These are phyloP conservation scores for Pichia kluyveri DNA, from an alignment of 805 yeast genomes.

Conservation along the genomic window DNA sequence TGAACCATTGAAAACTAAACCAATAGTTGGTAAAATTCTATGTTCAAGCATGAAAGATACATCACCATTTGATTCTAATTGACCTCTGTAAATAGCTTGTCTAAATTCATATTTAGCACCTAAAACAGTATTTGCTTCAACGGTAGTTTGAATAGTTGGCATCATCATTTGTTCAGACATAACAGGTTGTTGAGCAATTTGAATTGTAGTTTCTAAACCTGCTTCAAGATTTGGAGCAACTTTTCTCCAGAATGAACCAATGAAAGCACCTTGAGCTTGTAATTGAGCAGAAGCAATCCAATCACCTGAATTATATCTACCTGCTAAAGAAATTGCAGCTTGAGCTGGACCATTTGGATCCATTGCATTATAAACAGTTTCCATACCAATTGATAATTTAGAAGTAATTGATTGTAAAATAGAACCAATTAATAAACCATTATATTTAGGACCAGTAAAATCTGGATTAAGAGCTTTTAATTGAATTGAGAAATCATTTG, in stretches of 20 bases:
- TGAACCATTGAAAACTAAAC: slow-evolving; percentile 81
- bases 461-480: slow-evolving; percentile 89
- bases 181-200: slow-evolving; percentile 69
- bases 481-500: slow-evolving; percentile 79
- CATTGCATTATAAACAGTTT: slow-evolving; percentile 77
- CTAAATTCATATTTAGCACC: slow-evolving; percentile 99
- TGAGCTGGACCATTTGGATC: slow-evolving; percentile 72
- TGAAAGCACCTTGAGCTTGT: slow-evolving; percentile 84
- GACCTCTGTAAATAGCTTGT: slow-evolving; percentile 92
- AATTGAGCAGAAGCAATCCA: slow-evolving; percentile 94
- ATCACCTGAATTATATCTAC: slow-evolving; percentile 78
- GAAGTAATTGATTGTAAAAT: slow-evolving; percentile 83
- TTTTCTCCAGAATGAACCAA: slow-evolving; percentile 90
- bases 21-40: slow-evolving; percentile 84
- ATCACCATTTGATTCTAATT: slow-evolving; percentile 84
- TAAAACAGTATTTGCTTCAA: slow-evolving; percentile 86
- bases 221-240: slow-evolving; percentile 91
- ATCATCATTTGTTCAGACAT: slow-evolving; percentile 62
- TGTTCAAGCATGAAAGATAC: slow-evolving; percentile 87
- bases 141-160: slow-evolving; percentile 70
- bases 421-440: slow-evolving; percentile 91
- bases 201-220: slow-evolving; percentile 79
- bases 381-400: slow-evolving; percentile 80
- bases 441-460: slow-evolving; percentile 60
- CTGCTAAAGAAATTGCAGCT: slow-evolving; percentile 81